Evolutionary conservation across 495 filamentous ascomycete genomes (phyloP).

Genomic region (Cercophora scortea): DNA sequence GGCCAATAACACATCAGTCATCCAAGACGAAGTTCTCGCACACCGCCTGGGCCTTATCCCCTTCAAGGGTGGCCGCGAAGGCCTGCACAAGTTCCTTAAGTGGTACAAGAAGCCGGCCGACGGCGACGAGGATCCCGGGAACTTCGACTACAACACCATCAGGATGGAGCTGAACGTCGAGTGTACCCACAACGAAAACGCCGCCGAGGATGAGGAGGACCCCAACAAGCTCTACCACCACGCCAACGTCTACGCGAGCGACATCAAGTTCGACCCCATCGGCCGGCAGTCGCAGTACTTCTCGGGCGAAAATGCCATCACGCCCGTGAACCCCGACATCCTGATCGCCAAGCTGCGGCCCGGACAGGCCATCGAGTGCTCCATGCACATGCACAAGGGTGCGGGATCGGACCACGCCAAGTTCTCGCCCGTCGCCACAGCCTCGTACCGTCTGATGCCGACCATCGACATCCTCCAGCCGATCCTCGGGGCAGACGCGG

Average conservation of each 20-base stretch:
- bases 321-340: constrained; percentile 82
- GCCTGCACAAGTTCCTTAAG: constrained; percentile 63
- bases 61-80: constrained; percentile 66
- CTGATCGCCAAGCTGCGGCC: constrained; percentile 91
- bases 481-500: constrained; percentile 77
- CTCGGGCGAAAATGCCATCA: constrained; percentile 52
- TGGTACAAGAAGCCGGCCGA: constrained; percentile 55
- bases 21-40: constrained; percentile 93
- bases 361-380: constrained; percentile 73
- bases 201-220: constrained; percentile 62
- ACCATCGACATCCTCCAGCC: constrained; percentile 73
- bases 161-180: constrained; percentile 60
- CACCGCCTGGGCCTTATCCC: constrained; percentile 86
- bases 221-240: constrained; percentile 76
- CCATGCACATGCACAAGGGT: constrained; percentile 87
- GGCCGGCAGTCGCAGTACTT: constrained; percentile 70
- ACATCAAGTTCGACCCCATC: constrained; percentile 66
- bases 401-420: constrained; percentile 94
- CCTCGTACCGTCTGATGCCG: constrained; percentile 83
- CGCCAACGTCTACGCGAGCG: constrained; percentile 77
- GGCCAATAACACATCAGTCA: constrained; percentile 90
- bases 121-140: constrained; percentile 27
- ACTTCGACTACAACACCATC: constrained; percentile 74
- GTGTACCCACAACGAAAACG: constrained; percentile 70
- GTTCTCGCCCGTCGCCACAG: constrained; percentile 93